Conservation (phyloP, 495 filamentous ascomycete genomes). For the Clavariopsis aquatica region DNA sequence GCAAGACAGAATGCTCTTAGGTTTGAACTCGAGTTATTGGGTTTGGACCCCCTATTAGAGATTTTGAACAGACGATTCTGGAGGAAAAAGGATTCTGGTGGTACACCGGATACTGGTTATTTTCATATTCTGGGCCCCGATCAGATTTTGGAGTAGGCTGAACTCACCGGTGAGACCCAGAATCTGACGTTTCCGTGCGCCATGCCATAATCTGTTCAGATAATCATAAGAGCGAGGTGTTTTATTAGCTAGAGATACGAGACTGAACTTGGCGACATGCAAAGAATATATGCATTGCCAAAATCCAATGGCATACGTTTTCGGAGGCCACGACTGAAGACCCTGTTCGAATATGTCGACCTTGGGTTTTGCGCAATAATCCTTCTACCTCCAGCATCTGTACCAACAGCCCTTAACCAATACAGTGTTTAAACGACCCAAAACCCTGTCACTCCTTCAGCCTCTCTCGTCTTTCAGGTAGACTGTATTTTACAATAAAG, state of each 20-base stretch:
- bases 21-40: background rate
- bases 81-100: background rate
- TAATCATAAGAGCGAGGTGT: background rate
- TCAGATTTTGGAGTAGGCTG: slow-evolving; percentile 4
- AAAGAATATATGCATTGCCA: background rate
- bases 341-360: too few relatives aligned
- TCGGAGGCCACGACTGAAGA: too few relatives aligned
- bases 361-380: too few relatives aligned
- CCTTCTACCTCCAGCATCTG: too few relatives aligned
- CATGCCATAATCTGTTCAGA: background rate
- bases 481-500: too few relatives aligned
- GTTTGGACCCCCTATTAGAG: too few relatives aligned
- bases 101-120: background rate
- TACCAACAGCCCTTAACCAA: too few relatives aligned
- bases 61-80: too few relatives aligned
- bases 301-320: background rate
- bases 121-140: background rate
- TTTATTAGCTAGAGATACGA: background rate
- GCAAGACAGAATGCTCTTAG: background rate
- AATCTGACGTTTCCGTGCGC: background rate
- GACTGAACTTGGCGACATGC: background rate
- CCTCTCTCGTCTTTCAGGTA: too few relatives aligned
- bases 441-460: too few relatives aligned
- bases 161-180: background rate
- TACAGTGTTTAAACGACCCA: too few relatives aligned